phyloP scores from a whole-genome alignment of 179 eudicot species.

The Beta lomatogona region DNA sequence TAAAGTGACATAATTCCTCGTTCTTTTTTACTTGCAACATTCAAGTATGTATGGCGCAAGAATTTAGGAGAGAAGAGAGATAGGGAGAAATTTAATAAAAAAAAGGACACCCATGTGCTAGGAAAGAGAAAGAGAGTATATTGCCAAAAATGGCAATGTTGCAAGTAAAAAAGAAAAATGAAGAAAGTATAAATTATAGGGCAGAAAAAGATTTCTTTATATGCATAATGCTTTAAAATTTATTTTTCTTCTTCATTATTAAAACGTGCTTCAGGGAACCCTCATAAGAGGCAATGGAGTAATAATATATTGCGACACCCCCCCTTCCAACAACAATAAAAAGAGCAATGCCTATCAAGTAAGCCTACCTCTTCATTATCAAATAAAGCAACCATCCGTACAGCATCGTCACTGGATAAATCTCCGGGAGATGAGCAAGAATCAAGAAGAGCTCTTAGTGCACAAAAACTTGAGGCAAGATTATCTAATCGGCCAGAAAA shows the following conservation, averaged over 20 bases:
- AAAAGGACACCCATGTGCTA: too few species aligned
- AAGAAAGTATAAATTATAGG: background rate
- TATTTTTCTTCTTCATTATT: background rate
- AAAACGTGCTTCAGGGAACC: background rate
- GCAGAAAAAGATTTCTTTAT: background rate
- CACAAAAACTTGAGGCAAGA: constrained; percentile 95
- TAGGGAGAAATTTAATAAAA: too few species aligned
- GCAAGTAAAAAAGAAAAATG: too few species aligned
- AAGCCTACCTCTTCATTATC: constrained; percentile 88
- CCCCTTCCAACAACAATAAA: background rate
- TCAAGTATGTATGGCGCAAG: too few species aligned
- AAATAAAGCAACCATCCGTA: constrained; percentile 89
- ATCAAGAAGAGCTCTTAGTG: constrained; percentile 90
- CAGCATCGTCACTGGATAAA: constrained; percentile 68
- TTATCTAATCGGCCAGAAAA: constrained; percentile 97
- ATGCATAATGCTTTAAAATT: background rate
- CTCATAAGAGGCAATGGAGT: background rate
- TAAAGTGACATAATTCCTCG: background rate
- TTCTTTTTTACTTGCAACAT: too few species aligned
- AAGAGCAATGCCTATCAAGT: background rate
- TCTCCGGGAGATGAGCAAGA: constrained; percentile 65
- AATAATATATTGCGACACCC: background rate
- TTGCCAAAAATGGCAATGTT: too few species aligned
- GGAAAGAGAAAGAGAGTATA: too few species aligned
- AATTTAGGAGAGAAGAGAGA: too few species aligned